These are phyloP conservation scores for Zygosaccharomyces bisporus DNA, from an alignment of 805 yeast genomes.

Conservation along the genomic window DNA sequence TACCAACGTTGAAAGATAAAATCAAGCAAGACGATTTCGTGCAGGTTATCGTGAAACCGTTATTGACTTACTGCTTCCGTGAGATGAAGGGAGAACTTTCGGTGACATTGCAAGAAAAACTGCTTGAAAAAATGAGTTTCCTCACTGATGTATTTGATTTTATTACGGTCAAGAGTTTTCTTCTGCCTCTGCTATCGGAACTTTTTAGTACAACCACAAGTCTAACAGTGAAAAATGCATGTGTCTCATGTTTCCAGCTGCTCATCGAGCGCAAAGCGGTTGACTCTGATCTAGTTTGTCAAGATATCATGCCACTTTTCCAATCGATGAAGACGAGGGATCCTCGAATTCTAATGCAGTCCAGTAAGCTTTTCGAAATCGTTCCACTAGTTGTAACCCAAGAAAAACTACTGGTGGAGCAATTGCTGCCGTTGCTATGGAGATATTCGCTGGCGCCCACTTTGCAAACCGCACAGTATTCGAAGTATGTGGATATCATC, in stretches of 20 bases:
- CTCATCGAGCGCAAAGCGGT: constrained; percentile 58
- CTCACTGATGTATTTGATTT: constrained; percentile 54
- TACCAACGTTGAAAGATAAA: constrained; percentile 46
- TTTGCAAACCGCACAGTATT: constrained; percentile 42
- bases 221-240: constrained; percentile 67
- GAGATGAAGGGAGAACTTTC: constrained; percentile 22
- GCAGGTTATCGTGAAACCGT: constrained; percentile 28
- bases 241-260: constrained; percentile 56
- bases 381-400: constrained; percentile 42
- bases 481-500: constrained; percentile 38
- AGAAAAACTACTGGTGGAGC: constrained; percentile 48
- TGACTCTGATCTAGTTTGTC: constrained; percentile 68
- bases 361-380: constrained; percentile 42
- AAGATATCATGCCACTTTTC: constrained; percentile 76
- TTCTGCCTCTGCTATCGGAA: constrained; percentile 69
- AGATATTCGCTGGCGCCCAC: constrained; percentile 45
- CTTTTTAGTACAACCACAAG: constrained; percentile 83
- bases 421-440: constrained; percentile 53
- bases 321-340: constrained; percentile 74
- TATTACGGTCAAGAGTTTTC: constrained; percentile 63
- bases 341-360: constrained; percentile 52
- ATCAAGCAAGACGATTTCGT: constrained; percentile 52
- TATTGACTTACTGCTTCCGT: constrained; percentile 27
- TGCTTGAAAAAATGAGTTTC: constrained; percentile 43
- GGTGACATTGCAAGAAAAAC: constrained; percentile 46